Evolutionary conservation across 2,329 filamentous ascomycete species (phyloP), one percentile per base, ranked within the genome.

Genomic region (Fusarium dimerum): DNA sequence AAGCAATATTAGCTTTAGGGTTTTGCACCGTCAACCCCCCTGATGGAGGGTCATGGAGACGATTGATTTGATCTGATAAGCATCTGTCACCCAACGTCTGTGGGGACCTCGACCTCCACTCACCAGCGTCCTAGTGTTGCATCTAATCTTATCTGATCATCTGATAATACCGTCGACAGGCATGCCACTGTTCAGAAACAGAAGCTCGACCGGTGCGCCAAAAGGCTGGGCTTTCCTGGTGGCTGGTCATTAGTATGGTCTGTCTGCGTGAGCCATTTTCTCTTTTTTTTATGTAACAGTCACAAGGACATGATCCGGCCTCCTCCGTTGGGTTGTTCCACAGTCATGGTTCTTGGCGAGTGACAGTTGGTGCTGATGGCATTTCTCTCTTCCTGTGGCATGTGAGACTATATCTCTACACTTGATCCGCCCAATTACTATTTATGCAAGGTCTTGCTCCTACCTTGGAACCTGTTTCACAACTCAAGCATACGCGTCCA

Each of bases 61-160:
- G 7, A 26, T 26, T 26, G 32, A 11, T 15, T 36, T 36, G 32
- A 36, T 26, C 42, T 43, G 42, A n/a, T 39, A 26, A 26, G 15
- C 17, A 29, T 12, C 45, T 36, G 32, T 36, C 51, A 61, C 58
- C 42, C 40, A 50, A 59, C 53, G 44, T 45, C 34, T 17, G 44
- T 16, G 34, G 49, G 7, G 20, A 26, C 20, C 20, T 26, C 20
- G 20, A 26, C 20, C 32, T 17, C 9, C 16, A 40, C 10, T 26
- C 38, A 16, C 16, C 9, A 17, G 18, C 36, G n/a, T 20, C 15
- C 15, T 17, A 26, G 41, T 5, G 26, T 16, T 6, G 18, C 26
- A 40, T 49, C 32, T 17, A 34, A 43, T 59, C 54, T 64, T 64
- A 64, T 64, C 61, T 60, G 61, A 64, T 64, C 56, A 64, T 64